phyloP scores from a whole-genome alignment of 352 stramenopile genomes.

The Blastocystis sp. region DNA sequence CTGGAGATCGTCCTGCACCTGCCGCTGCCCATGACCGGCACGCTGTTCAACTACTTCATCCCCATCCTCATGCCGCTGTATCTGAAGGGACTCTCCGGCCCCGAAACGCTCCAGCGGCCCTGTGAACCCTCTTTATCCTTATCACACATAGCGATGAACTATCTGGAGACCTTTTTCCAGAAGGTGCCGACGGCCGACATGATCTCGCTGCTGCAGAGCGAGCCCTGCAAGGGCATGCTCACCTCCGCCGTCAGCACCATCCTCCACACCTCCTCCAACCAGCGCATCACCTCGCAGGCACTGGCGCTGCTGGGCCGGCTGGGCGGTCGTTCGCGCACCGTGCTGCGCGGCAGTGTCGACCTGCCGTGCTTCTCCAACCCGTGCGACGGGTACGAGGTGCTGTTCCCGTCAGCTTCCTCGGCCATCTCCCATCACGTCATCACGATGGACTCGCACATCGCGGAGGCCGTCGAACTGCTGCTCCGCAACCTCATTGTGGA shows the following conservation, averaged over 20 bases:
- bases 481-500: constrained; percentile 50
- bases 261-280: constrained; percentile 49
- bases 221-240: constrained; percentile 15
- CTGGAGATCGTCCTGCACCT: constrained; percentile 49
- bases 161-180: constrained; percentile 37
- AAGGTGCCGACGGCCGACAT: constrained; percentile 1
- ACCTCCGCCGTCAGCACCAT: not conserved
- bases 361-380: not conserved
- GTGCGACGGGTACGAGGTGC: not conserved
- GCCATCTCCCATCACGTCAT: not conserved
- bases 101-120: constrained; percentile 13
- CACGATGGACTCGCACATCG: constrained; percentile 26
- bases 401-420: not conserved
- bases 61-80: constrained; percentile 27
- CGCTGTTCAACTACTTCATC: not conserved
- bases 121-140: not conserved
- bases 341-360: constrained; percentile 15
- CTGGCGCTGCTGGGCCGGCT: constrained; percentile 18
- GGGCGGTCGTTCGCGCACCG: constrained; percentile 12
- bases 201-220: not conserved
- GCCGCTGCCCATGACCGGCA: constrained; percentile 13
- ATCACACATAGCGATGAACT: constrained; percentile 33
- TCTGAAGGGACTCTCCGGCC: constrained; percentile 14
- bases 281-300: not conserved
- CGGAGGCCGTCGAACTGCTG: not conserved